Conservation (phyloP, 257 asterid genomes). For the Salvia miltiorrhiza region DNA sequence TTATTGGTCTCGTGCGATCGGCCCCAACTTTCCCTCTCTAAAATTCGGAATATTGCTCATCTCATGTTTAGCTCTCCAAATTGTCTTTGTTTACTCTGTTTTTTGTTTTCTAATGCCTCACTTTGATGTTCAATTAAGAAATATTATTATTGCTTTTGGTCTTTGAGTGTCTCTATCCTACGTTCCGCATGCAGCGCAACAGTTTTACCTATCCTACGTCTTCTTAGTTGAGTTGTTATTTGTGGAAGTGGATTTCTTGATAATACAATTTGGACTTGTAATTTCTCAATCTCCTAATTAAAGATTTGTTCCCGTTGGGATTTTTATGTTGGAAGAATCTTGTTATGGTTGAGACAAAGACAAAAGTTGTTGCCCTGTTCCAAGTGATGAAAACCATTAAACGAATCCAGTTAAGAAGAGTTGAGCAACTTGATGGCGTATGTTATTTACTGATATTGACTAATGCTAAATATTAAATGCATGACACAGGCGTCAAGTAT, state of each 20-base stretch:
- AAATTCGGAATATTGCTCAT: constrained; percentile 20
- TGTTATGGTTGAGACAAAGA: no score
- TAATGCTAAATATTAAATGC: background rate
- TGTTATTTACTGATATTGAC: background rate
- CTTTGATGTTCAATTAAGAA: background rate
- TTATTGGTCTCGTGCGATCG: constrained; percentile 33
- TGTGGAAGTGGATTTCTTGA: no score
- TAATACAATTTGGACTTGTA: no score
- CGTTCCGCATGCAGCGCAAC: background rate
- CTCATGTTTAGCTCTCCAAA: background rate
- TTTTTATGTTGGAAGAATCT: no score
- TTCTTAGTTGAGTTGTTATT: background rate
- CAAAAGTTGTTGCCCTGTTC: no score
- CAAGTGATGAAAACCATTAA: no score
- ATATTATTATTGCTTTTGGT: background rate
- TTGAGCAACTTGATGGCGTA: background rate
- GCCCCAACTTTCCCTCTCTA: constrained; percentile 25
- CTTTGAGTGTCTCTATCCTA: constrained; percentile 8
- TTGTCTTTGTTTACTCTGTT: constrained; percentile 13
- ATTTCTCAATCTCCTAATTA: no score
- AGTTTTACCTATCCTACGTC: background rate
- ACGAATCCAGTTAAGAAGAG: no score
- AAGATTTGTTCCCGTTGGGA: no score
- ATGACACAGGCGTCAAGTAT: background rate
- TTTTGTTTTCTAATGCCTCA: constrained; percentile 1